A percentile compares a stretch with the other conserved stretches of the same genome.
Evolutionary conservation across 179 eudicot genomes (phyloP).

Genomic region (Heliamphora pulchella): DNA sequence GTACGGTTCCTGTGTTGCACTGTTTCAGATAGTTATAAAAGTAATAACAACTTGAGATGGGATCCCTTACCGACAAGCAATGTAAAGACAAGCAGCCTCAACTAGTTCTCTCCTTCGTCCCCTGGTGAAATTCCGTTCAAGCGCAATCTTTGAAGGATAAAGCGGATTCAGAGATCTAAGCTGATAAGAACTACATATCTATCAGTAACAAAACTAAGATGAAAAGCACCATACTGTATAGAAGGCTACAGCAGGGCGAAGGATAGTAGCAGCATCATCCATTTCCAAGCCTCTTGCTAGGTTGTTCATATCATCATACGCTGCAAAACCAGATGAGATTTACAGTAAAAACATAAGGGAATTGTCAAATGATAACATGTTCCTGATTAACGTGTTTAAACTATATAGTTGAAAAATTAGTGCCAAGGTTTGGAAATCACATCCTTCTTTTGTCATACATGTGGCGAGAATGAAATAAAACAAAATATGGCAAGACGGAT

Average conservation of each 20-base stretch:
- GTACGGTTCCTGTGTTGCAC: too few relatives aligned
- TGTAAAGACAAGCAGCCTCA: conserved; percentile 54
- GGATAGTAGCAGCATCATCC: conserved; percentile 39
- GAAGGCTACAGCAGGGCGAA: conserved; percentile 41
- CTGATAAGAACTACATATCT: too few relatives aligned
- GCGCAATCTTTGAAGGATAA: conserved; percentile 29
- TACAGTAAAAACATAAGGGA: background rate
- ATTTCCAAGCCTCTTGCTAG: conserved; percentile 41
- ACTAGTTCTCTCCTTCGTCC: conserved; percentile 47
- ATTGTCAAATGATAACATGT: background rate
- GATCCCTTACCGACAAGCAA: conserved; percentile 42
- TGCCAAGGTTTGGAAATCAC: background rate
- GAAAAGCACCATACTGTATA: conserved; percentile 37
- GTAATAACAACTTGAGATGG: background rate
- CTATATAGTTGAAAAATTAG: background rate
- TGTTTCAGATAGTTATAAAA: too few relatives aligned
- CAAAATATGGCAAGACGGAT: background rate
- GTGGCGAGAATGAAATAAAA: background rate
- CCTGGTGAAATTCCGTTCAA: conserved; percentile 37
- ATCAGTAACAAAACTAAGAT: background rate
- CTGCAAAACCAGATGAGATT: conserved; percentile 23
- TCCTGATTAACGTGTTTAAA: background rate
- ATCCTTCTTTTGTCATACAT: background rate
- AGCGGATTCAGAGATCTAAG: too few relatives aligned
- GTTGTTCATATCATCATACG: conserved; percentile 23